phyloP scores from a whole-genome alignment of 1,284 basidiomycete species.

The Psilocybe mexicana region DNA sequence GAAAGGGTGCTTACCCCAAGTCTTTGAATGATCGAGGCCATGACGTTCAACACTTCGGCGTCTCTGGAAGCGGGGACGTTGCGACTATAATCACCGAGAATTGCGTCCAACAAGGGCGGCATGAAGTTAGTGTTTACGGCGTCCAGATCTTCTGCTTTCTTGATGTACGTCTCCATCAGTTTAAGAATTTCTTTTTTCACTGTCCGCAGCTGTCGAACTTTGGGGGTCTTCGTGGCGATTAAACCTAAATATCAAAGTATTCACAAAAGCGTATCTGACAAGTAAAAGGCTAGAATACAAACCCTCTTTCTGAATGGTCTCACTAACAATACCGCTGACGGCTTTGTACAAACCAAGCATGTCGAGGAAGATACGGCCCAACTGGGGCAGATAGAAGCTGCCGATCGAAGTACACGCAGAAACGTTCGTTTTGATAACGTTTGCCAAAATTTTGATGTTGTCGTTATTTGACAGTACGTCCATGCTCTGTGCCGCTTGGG shows the following conservation, averaged over 20 bases:
- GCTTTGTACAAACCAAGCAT: slow-evolving; percentile 99
- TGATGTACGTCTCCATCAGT: slow-evolving; percentile 97
- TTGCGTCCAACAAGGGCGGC: slow-evolving; percentile 94
- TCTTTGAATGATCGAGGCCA: slow-evolving; percentile 93
- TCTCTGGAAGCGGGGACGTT: slow-evolving; percentile 95
- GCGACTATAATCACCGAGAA: slow-evolving; percentile 94
- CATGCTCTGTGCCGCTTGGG: slow-evolving; percentile 91
- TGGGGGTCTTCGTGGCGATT: slow-evolving; percentile 97
- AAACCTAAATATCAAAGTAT: slow-evolving; percentile 51
- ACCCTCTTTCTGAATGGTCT: slow-evolving; percentile 89
- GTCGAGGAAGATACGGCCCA: slow-evolving; percentile 95
- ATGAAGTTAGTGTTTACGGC: slow-evolving; percentile 91
- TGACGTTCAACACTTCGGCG: slow-evolving; percentile 96
- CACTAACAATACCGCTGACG: slow-evolving; percentile 96
- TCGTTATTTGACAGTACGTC: slow-evolving; percentile 91
- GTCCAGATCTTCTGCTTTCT: slow-evolving; percentile 95
- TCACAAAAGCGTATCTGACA: background rate
- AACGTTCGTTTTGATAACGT: slow-evolving; percentile 98
- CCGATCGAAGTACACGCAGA: slow-evolving; percentile 98
- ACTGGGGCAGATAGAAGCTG: slow-evolving; percentile 95
- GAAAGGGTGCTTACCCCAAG: slow-evolving; percentile 66
- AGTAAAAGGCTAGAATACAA: slow-evolving; percentile 21
- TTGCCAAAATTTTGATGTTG: slow-evolving; percentile 96
- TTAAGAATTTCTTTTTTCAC: slow-evolving; percentile 99
- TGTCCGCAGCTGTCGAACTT: slow-evolving; percentile 91